Evolutionary conservation across 352 stramenopile species (phyloP).

Genomic region (Pythium biforme): DNA sequence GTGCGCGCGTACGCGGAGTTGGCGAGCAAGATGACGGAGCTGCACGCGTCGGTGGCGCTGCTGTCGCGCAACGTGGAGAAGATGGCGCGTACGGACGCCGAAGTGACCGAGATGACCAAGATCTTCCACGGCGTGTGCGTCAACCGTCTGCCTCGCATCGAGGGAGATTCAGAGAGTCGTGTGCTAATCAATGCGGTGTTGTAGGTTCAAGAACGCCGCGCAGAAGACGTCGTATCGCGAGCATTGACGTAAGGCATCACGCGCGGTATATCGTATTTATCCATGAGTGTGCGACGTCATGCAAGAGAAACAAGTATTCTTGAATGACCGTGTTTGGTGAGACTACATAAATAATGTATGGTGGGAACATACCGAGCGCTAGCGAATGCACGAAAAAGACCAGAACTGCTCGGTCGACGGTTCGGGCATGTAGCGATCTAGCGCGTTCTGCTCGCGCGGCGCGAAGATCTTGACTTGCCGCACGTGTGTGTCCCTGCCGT

Average conservation of each 20-base stretch:
- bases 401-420: constrained; percentile 66
- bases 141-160: no score
- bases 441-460: constrained; percentile 51
- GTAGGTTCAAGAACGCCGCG: constrained; percentile 34
- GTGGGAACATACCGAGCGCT: neutral
- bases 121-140: constrained; percentile 79
- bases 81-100: constrained; percentile 66
- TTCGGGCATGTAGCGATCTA: constrained; percentile 56
- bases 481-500: constrained; percentile 96
- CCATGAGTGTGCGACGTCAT: neutral
- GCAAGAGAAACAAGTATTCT: neutral
- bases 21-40: constrained; percentile 69
- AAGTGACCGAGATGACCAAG: constrained; percentile 65
- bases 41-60: constrained; percentile 69
- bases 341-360: constrained; percentile 5
- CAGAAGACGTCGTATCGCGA: constrained; percentile 32
- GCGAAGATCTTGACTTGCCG: constrained; percentile 93
- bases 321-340: no score
- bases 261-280: constrained; percentile 9
- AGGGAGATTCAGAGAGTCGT: no score
- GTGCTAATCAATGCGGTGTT: neutral
- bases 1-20: constrained; percentile 61
- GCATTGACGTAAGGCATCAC: neutral
- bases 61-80: constrained; percentile 74
- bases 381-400: constrained; percentile 64